Base-by-base conservation (phyloP, 208 protist species). In the Leptomonas seymouri region DNA sequence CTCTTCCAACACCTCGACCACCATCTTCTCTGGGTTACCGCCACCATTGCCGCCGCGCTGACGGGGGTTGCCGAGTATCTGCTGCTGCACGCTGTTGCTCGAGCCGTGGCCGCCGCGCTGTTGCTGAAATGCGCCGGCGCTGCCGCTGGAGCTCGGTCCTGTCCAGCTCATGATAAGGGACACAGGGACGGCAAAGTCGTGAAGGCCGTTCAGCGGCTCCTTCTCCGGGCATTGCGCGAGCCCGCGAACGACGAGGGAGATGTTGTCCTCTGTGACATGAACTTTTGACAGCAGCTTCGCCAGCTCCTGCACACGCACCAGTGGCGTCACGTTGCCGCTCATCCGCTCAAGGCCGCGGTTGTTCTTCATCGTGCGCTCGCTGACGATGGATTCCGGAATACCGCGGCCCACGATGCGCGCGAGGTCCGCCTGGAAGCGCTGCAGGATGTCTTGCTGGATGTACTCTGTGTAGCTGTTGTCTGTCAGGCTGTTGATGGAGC, bases 111-210 rank as follows among this genome's bases (percentile, higher is more conserved):
- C 34, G 9, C 34, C 34, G 34, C 34, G 34, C 28, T 65, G 62
- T 49, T 27, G 44, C 44, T 60, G 56, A 25, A 58, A 27, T 56
- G 34, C 70, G 34, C 46, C 58, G 67, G 18, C 73, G 51, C 48
- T 36, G 30, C 50, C 31, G 39, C 46, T 59, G 46, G 45, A 21
- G 44, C 60, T 46, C 48, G 90, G 86, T 5, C 90, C 90, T 5
- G 60, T 76, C 87, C 90, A 95, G 21, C 80, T 77, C 21, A 92
- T 58, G 58, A 95, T 76, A 18, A 93, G 82, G 23, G 87, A 80
- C 25, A 87, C 82, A 21, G 90, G 90, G 7, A 95, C 80, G 11
- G 80, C 79, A 58, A 95, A 90, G 71, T 91, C 87, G 57, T 83
- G 82, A 14, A 57, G 27, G 1, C 54, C 51, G 28, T 73, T 76